A percentile compares a stretch with the other conserved stretches of the same genome.
Evolutionary conservation across 2,329 filamentous ascomycete genomes (phyloP).

Genomic region (Alternaria sp.): DNA sequence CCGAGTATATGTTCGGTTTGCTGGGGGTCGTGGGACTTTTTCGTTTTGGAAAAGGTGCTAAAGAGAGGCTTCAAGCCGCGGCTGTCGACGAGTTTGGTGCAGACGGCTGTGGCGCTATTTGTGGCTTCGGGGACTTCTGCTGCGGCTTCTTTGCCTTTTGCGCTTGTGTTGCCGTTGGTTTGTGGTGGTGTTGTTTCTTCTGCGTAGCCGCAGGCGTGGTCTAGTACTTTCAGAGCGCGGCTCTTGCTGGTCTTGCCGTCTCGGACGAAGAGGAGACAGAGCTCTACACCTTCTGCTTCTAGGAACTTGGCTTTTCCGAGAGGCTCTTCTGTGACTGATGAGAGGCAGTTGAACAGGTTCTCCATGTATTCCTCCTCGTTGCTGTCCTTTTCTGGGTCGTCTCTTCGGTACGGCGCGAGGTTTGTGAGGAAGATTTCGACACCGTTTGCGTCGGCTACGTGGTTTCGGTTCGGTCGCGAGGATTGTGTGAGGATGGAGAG

Average conservation of each 20-base stretch:
- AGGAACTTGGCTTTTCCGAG: constrained; percentile 81
- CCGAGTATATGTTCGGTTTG: constrained; percentile 81
- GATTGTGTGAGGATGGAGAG: constrained; percentile 86
- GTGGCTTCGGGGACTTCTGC: constrained; percentile 14
- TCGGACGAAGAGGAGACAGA: constrained; percentile 88
- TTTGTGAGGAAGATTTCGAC: constrained; percentile 83
- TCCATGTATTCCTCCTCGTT: constrained; percentile 95
- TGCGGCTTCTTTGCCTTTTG: constrained; percentile 22
- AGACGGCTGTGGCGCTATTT: constrained; percentile 64
- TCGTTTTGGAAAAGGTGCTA: constrained; percentile 73
- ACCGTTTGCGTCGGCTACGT: constrained; percentile 70
- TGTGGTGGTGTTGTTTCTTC: constrained; percentile 19
- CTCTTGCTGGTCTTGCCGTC: constrained; percentile 84
- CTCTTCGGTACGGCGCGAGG: constrained; percentile 81
- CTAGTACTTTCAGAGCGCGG: constrained; percentile 79
- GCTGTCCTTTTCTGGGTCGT: constrained; percentile 82
- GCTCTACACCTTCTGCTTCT: constrained; percentile 88
- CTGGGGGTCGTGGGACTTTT: constrained; percentile 65
- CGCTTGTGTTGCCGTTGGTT: constrained; percentile 21
- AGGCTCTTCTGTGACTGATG: constrained; percentile 77
- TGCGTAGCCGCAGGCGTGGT: constrained; percentile 74
- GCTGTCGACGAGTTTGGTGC: constrained; percentile 77
- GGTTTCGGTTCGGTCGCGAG: constrained; percentile 68
- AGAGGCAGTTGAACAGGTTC: constrained; percentile 87
- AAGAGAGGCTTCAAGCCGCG: constrained; percentile 87